Evolutionary conservation across 2,329 filamentous ascomycete genomes (phyloP), one percentile per base, ranked within the genome.

Genomic region (Alternaria consortialis): DNA sequence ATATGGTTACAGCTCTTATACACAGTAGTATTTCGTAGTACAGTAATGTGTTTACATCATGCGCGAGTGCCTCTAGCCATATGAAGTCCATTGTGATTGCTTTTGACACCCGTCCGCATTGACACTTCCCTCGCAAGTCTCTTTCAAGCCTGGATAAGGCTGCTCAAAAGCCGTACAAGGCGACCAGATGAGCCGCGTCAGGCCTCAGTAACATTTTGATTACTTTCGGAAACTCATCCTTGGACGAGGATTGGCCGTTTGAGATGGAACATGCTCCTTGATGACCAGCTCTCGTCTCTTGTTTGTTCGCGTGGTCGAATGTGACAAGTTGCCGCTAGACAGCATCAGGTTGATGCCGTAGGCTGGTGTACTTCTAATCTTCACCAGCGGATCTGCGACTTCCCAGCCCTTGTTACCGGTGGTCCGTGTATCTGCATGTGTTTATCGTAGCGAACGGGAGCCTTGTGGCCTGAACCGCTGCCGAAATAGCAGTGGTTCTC

Each of bases 11-110:
- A 73, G 60, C 55, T 69, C 39, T 62, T 70, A 69, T 65, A 68
- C 59, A 59, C 37, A 53, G 66, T 62, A 69, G 58, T 56, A 64
- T 62, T 64, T 54, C 65, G 62, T 72, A 70, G 67, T 70, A 71
- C 71, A 68, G 67, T 75, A 74, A 74, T 75, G 70, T 73, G 62
- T 72, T 68, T 58, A 61, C 60, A 56, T 57, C 37, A 32, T 9
- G 37, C 40, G 55, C 44, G 54, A 61, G 66, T 27, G 55, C 61
- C 53, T 53, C 29, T 60, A 13, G 51, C 36, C 51, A 59, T 39
- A 37, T 23, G 36, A 25, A 25, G 69, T 68, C 23, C 15, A 66
- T 67, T 66, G 58, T 61, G 59, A 56, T 70, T 71, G 62, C 68
- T 63, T 56, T 58, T 60, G 61, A 65, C 51, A 48, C 27, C 23